Percentiles rank a stretch among this genome's conserved stretches.
phyloP scores from a whole-genome alignment of 768 basidiomycete genomes.

The Collybia sordida region DNA sequence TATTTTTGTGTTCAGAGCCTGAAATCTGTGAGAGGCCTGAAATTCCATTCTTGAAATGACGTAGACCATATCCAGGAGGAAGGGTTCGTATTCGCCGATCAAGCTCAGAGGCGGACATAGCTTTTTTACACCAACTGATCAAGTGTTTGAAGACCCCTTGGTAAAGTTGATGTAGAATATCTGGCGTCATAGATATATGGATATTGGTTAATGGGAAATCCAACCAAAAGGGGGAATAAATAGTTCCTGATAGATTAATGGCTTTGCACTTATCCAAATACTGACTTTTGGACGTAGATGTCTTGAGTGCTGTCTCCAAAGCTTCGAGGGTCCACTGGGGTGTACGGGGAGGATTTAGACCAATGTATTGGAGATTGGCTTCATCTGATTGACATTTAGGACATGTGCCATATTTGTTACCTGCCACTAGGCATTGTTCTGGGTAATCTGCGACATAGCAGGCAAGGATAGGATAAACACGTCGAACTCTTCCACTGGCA shows the following conservation, averaged over 20 bases:
- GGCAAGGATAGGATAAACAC: slow-evolving; percentile 33
- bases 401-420: slow-evolving; percentile 23
- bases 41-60: slow-evolving; percentile 42
- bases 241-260: background rate
- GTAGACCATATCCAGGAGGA: slow-evolving; percentile 16
- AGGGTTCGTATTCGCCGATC: background rate
- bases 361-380: slow-evolving; percentile 16
- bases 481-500: slow-evolving; percentile 31
- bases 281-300: slow-evolving; percentile 7
- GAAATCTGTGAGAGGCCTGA: slow-evolving; percentile 39
- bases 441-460: slow-evolving; percentile 25
- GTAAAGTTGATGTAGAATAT: background rate
- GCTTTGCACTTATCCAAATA: slow-evolving; percentile 8
- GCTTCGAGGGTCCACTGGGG: slow-evolving; percentile 4
- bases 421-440: slow-evolving; percentile 39
- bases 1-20: slow-evolving; percentile 38
- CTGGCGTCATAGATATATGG: background rate
- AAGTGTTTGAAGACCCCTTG: slow-evolving; percentile 26
- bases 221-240: background rate
- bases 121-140: background rate
- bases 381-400: slow-evolving; percentile 19
- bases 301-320: slow-evolving; percentile 22
- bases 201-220: background rate
- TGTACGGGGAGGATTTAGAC: slow-evolving; percentile 1
- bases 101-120: background rate